A percentile compares a stretch with the other conserved stretches of the same genome.
phyloP scores from a whole-genome alignment of 495 filamentous ascomycete species.

The Cercophora scortea region DNA sequence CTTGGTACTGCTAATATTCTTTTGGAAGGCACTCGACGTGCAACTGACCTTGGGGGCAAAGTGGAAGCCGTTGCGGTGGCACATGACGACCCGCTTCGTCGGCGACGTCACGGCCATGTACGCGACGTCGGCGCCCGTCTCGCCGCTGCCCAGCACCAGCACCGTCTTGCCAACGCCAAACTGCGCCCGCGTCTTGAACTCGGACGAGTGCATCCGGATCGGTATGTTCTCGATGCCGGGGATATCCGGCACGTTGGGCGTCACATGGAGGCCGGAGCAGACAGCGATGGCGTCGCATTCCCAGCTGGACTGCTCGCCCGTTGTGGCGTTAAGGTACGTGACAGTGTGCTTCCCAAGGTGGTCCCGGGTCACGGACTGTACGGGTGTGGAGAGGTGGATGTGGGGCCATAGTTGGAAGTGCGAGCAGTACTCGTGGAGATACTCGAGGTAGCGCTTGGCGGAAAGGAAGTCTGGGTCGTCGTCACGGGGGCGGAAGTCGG shows the following conservation, averaged over 20 bases:
- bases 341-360: conserved; percentile 20
- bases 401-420: conserved; percentile 31
- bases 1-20: too few relatives aligned
- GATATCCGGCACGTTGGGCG: conserved; percentile 30
- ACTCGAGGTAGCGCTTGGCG: conserved; percentile 22
- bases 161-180: conserved; percentile 30
- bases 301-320: conserved; percentile 12
- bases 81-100: conserved; percentile 31
- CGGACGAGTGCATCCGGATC: conserved; percentile 29
- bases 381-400: conserved; percentile 26
- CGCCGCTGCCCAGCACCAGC: conserved; percentile 35
- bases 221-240: conserved; percentile 31
- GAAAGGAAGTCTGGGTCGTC: conserved; percentile 30
- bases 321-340: conserved; percentile 4
- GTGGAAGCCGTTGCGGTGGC: conserved; percentile 35
- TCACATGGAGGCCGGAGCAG: conserved; percentile 35
- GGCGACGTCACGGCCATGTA: conserved; percentile 32
- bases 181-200: conserved; percentile 33
- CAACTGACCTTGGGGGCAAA: conserved; percentile 25
- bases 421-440: conserved; percentile 32
- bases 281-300: conserved; percentile 35
- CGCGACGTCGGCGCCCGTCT: conserved; percentile 36
- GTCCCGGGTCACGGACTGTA: conserved; percentile 15
- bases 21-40: too few relatives aligned
- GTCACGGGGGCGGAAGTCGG: conserved; percentile 25